Percentiles rank a stretch among this genome's conserved stretches.
Evolutionary conservation across 441 rosid genomes (phyloP).

Genomic region (Breynia disticha): DNA sequence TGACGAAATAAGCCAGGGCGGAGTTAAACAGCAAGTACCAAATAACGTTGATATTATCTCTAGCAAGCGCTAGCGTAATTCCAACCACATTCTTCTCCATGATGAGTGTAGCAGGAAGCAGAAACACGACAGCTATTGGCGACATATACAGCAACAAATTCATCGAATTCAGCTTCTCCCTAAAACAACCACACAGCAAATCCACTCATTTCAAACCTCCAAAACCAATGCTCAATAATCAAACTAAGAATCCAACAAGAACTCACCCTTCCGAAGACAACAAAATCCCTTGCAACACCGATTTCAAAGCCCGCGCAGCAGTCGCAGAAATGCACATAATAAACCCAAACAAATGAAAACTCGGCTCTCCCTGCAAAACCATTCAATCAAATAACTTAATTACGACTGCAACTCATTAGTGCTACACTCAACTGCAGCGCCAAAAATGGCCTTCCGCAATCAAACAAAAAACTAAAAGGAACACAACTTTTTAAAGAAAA

Average conservation of each 20-base stretch:
- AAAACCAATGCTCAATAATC: neutral
- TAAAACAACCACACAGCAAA: slow-evolving; percentile 3
- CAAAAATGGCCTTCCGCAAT: neutral
- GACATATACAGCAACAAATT: slow-evolving; percentile 53
- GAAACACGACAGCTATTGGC: slow-evolving; percentile 48
- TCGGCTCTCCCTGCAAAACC: slow-evolving; percentile 68
- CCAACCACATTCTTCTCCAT: slow-evolving; percentile 58
- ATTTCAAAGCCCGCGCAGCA: slow-evolving; percentile 93
- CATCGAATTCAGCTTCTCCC: slow-evolving; percentile 60
- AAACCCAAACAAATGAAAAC: slow-evolving; percentile 92
- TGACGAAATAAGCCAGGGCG: slow-evolving; percentile 23
- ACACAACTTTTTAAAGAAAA: neutral
- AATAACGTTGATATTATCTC: slow-evolving; percentile 27
- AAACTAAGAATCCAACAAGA: too few species aligned
- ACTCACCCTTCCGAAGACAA: slow-evolving; percentile 94
- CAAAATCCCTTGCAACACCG: slow-evolving; percentile 88
- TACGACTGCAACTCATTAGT: neutral
- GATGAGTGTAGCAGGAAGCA: slow-evolving; percentile 46
- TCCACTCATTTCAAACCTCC: slow-evolving; percentile 2
- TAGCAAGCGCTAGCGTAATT: slow-evolving; percentile 43
- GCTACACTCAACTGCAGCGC: too few species aligned
- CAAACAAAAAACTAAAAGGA: neutral
- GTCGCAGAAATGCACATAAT: slow-evolving; percentile 85
- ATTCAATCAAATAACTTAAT: neutral
- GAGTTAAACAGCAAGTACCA: slow-evolving; percentile 31